Percentiles rank a stretch among this genome's conserved stretches.
phyloP scores from a whole-genome alignment of 768 basidiomycete genomes.

The Psilocybe cubensis region DNA sequence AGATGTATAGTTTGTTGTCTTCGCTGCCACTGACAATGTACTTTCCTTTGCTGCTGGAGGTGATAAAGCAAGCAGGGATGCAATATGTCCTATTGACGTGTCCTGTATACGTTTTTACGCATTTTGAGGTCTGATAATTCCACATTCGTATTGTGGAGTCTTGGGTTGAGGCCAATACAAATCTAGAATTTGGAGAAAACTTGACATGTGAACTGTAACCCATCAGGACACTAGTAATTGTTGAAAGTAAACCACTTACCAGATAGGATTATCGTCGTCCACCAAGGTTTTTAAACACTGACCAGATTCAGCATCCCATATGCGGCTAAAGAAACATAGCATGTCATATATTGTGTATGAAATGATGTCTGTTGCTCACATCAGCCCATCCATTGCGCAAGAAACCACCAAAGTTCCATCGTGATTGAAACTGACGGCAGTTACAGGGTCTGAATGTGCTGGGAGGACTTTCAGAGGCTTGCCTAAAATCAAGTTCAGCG shows the following conservation, averaged over 20 bases:
- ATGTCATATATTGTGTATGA: not conserved
- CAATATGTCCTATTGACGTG: slow-evolving; percentile 89
- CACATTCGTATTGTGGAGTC: slow-evolving; percentile 94
- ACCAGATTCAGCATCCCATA: slow-evolving; percentile 97
- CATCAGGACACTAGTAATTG: slow-evolving; percentile 7
- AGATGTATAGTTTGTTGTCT: slow-evolving; percentile 85
- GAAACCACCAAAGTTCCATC: slow-evolving; percentile 96
- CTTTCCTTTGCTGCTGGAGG: slow-evolving; percentile 57
- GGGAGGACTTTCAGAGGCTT: slow-evolving; percentile 86
- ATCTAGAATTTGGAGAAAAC: slow-evolving; percentile 93
- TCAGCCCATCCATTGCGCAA: slow-evolving; percentile 95
- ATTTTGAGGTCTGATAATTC: slow-evolving; percentile 90
- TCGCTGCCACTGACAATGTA: slow-evolving; percentile 90
- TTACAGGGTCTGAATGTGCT: slow-evolving; percentile 97
- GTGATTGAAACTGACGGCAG: slow-evolving; percentile 90
- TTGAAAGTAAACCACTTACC: slow-evolving; percentile 43
- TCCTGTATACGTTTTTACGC: slow-evolving; percentile 91
- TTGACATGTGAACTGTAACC: slow-evolving; percentile 74
- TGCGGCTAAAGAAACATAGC: slow-evolving; percentile 59
- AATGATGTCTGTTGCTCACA: slow-evolving; percentile 58
- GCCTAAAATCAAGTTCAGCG: slow-evolving; percentile 63
- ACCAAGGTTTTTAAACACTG: slow-evolving; percentile 98
- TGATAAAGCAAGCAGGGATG: slow-evolving; percentile 68
- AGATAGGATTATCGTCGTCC: slow-evolving; percentile 95
- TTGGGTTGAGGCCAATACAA: slow-evolving; percentile 88